Conservation (phyloP, 169 alveolate species). For the Theileria sp. region DNA sequence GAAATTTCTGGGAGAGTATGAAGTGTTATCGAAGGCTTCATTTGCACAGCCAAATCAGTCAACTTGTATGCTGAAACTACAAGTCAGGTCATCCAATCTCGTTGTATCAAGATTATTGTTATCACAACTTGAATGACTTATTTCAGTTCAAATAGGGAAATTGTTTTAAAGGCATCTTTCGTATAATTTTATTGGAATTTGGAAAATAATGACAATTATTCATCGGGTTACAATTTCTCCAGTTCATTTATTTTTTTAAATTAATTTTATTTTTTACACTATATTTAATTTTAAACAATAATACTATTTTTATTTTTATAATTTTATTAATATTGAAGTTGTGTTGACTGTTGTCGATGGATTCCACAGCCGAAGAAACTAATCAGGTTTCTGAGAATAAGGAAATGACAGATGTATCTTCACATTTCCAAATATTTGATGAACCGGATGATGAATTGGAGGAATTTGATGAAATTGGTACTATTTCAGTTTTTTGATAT, state of each 20-base stretch:
- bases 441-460: constrained; percentile 69
- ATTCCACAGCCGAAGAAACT: not conserved
- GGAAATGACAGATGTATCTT: constrained; percentile 35
- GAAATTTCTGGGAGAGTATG: constrained; percentile 25
- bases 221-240: not conserved
- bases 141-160: not conserved
- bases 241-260: not conserved
- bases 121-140: constrained; percentile 39
- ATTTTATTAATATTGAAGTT: not conserved
- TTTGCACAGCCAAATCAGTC: constrained; percentile 54
- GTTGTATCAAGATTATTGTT: constrained; percentile 25
- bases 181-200: not conserved
- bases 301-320: not conserved
- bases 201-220: not conserved
- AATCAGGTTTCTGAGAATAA: constrained; percentile 16
- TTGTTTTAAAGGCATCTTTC: not conserved
- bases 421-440: constrained; percentile 59
- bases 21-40: constrained; percentile 55
- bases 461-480: constrained; percentile 67
- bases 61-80: constrained; percentile 55
- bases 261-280: not conserved
- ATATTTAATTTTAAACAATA: not conserved
- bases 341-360: constrained; percentile 3
- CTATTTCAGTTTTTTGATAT: not conserved
- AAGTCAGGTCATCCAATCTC: constrained; percentile 24